phyloP scores from a whole-genome alignment of 371 early-diverging fungal genomes.

The Entomophthora muscae region DNA sequence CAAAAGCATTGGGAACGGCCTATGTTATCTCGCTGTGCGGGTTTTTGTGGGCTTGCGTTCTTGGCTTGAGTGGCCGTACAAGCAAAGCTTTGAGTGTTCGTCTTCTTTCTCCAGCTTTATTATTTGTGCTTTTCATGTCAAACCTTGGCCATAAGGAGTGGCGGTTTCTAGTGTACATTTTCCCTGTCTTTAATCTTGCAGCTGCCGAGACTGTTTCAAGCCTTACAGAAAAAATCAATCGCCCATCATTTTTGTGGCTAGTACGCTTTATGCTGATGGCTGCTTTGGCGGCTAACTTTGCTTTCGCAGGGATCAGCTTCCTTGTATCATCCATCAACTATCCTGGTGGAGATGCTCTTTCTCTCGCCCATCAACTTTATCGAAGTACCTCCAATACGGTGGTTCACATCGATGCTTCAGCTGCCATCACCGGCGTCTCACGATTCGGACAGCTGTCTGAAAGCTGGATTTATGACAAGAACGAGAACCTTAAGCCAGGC shows the following conservation, averaged over 20 bases:
- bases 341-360: constrained; percentile 9
- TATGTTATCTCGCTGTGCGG: constrained; percentile 39
- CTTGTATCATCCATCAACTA: constrained; percentile 7
- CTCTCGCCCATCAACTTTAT: background rate
- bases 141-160: constrained; percentile 88
- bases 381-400: constrained; percentile 9
- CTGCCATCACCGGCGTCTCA: constrained; percentile 79
- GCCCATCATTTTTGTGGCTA: background rate
- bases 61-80: constrained; percentile 14
- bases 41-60: background rate
- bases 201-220: constrained; percentile 25
- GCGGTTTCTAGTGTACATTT: constrained; percentile 79
- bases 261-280: background rate
- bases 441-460: constrained; percentile 41
- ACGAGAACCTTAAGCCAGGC: background rate
- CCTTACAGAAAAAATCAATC: background rate
- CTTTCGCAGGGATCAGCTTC: background rate
- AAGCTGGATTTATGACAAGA: constrained; percentile 29
- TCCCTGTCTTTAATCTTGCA: constrained; percentile 67
- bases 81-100: constrained; percentile 21
- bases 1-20: constrained; percentile 50
- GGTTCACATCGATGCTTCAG: constrained; percentile 63
- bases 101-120: constrained; percentile 29
- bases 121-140: constrained; percentile 48
- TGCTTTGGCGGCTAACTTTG: background rate